Percentiles rank a stretch among this genome's conserved stretches.
Evolutionary conservation across 352 stramenopile species (phyloP).

Genomic region (Phytophthora constricta): DNA sequence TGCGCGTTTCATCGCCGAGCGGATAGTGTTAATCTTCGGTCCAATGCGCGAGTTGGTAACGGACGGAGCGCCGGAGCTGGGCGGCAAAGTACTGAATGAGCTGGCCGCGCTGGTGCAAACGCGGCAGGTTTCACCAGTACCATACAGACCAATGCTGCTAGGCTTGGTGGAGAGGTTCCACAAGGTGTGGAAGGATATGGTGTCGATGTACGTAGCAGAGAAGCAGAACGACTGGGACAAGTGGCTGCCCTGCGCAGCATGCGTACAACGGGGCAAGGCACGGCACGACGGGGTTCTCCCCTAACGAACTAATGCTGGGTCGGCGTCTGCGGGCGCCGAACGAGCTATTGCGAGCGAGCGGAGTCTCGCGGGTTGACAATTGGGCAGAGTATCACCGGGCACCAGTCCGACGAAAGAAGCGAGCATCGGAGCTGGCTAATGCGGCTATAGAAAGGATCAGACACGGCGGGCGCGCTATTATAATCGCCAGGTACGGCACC

Average conservation of each 20-base stretch:
- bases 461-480: constrained; percentile 2
- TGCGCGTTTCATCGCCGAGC: constrained; percentile 10
- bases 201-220: constrained; percentile 17
- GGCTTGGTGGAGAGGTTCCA: constrained; percentile 26
- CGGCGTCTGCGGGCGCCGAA: constrained; percentile 3
- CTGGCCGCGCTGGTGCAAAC: constrained; percentile 19
- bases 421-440: neutral
- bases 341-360: constrained; percentile 5
- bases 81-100: neutral
- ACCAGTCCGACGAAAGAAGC: neutral
- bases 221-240: constrained; percentile 23
- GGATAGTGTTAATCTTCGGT: constrained; percentile 13
- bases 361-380: neutral
- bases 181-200: constrained; percentile 29
- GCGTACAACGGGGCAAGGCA: constrained; percentile 12
- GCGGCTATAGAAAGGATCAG: neutral
- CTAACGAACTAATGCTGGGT: constrained; percentile 18
- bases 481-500: constrained; percentile 1
- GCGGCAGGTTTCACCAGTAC: constrained; percentile 18
- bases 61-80: constrained; percentile 24
- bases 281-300: neutral
- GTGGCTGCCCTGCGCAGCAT: constrained; percentile 19
- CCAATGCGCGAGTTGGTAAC: constrained; percentile 20
- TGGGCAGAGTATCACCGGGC: neutral
- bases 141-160: constrained; percentile 15